These are phyloP conservation scores for Cutaneotrichosporon sp. DNA, from an alignment of 1,284 basidiomycete species.

Conservation along the genomic window DNA sequence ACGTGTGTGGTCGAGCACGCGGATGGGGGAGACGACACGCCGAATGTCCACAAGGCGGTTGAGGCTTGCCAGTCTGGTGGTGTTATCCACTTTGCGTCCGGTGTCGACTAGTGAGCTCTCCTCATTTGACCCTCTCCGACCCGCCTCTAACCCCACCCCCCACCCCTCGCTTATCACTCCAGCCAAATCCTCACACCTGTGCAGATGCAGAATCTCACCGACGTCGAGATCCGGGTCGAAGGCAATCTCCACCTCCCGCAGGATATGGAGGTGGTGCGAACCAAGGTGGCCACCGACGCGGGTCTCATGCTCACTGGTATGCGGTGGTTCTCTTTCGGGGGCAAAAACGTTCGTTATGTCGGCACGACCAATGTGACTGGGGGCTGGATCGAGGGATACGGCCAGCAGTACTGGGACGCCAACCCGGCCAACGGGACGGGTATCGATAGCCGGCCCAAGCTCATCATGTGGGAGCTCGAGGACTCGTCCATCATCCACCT, in stretches of 20 bases:
- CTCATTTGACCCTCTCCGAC: too few species aligned
- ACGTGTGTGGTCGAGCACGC: not conserved
- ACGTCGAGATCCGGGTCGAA: constrained; percentile 56
- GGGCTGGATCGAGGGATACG: constrained; percentile 48
- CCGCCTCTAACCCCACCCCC: too few species aligned
- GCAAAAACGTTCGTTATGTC: constrained; percentile 26
- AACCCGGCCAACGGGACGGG: constrained; percentile 48
- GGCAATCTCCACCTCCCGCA: constrained; percentile 58
- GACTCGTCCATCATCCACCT: constrained; percentile 54
- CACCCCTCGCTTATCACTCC: not conserved
- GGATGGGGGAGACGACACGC: constrained; percentile 53
- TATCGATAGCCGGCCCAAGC: constrained; percentile 52
- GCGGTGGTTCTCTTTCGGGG: constrained; percentile 30
- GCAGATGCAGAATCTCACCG: constrained; percentile 34
- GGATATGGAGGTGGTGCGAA: constrained; percentile 55
- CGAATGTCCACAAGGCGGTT: constrained; percentile 53
- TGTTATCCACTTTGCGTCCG: constrained; percentile 53
- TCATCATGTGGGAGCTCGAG: constrained; percentile 58
- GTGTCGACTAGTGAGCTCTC: constrained; percentile 49
- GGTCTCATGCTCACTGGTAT: constrained; percentile 1
- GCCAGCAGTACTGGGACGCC: constrained; percentile 59
- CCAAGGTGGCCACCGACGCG: not conserved
- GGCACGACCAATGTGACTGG: constrained; percentile 32
- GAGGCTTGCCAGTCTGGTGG: constrained; percentile 52
- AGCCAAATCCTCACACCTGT: constrained; percentile 35